Evolutionary conservation across 495 filamentous ascomycete genomes (phyloP), one percentile per base, ranked within the genome.

Genomic region (Lophiostoma macrostomum): DNA sequence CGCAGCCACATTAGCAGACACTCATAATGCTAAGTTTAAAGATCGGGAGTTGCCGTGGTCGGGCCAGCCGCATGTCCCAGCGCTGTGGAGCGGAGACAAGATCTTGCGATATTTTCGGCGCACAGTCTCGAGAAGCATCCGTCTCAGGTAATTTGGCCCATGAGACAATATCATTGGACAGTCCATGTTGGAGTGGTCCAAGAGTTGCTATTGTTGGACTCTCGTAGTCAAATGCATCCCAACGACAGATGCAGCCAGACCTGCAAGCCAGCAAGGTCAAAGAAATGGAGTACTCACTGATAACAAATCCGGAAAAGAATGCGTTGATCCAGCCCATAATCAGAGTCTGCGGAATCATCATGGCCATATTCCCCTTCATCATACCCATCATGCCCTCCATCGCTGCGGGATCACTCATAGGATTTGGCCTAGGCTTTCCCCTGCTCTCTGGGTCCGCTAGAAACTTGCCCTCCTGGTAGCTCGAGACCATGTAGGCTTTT

Each of bases 381-480:
- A 95, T 95, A 50, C 91, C 91, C 93, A 97, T 97, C 91, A 97
- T 96, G 50, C 88, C 90, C 66, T 97, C 94, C 94, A 97, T 98
- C 40, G 87, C 90, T 41, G 84, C 86, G n/a, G 93, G 93, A 70
- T 98, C 93, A 28, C 84, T 86, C 87, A 97, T 91, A 16, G 94
- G 93, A 70, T 98, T 97, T 42, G 88, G 82, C 11, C 88, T 85
- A 20, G 90, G 85, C 70, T 96, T 86, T 41, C 90, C 91, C 53
- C 83, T 84, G 61, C 76, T 81, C 11, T 89, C 85, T 5, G 89
- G 91, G 59, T 91, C 87, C 69, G 96, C 96, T 23, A 98, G 73
- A 69, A 88, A 97, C 19, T 80, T 78, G 37, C 94, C 93, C 30
- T 79, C 84, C 62, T 94, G 85, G 74, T 85, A 97, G 12, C 81